These are phyloP conservation scores for Calocera cornea DNA, from an alignment of 768 basidiomycete species.

Conservation along the genomic window DNA sequence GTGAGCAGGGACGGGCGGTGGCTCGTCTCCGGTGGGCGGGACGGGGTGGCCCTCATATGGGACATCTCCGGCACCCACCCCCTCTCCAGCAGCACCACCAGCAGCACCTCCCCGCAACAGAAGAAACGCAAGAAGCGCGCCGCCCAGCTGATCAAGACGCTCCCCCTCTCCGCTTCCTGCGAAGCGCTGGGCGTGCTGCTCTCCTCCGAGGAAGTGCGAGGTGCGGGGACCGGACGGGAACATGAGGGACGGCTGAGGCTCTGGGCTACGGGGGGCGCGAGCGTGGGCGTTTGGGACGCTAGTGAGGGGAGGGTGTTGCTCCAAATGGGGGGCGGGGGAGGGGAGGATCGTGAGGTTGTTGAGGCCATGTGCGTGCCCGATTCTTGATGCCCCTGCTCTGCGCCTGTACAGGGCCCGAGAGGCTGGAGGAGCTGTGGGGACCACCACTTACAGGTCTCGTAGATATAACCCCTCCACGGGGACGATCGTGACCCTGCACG, in stretches of 20 bases:
- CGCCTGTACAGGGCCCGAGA: too few relatives aligned
- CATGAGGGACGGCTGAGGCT: conserved; percentile 39
- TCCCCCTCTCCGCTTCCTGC: conserved; percentile 64
- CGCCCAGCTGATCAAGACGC: conserved; percentile 54
- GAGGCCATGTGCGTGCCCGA: conserved; percentile 76
- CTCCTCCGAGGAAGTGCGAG: conserved; percentile 32
- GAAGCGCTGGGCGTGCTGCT: conserved; percentile 70
- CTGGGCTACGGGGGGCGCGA: conserved; percentile 84
- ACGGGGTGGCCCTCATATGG: conserved; percentile 89
- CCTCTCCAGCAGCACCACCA: conserved; percentile 12
- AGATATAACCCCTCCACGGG: conserved; percentile 59
- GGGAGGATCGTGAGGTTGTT: conserved; percentile 74
- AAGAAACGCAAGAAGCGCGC: conserved; percentile 20
- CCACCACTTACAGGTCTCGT: too few relatives aligned
- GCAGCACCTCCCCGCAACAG: too few relatives aligned
- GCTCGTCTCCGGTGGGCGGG: conserved; percentile 83
- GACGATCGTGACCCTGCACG: conserved; percentile 69
- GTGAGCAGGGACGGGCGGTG: conserved; percentile 75
- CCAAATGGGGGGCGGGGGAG: conserved; percentile 41
- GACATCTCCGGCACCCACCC: conserved; percentile 41
- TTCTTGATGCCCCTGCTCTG: too few relatives aligned
- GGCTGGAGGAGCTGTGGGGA: too few relatives aligned
- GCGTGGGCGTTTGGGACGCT: conserved; percentile 75
- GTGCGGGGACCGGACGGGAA: conserved; percentile 28
- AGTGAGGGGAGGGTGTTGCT: conserved; percentile 47